Evolutionary conservation across 768 basidiomycete species (phyloP), one percentile per base, ranked within the genome.

Genomic region (Amanita inopinata): DNA sequence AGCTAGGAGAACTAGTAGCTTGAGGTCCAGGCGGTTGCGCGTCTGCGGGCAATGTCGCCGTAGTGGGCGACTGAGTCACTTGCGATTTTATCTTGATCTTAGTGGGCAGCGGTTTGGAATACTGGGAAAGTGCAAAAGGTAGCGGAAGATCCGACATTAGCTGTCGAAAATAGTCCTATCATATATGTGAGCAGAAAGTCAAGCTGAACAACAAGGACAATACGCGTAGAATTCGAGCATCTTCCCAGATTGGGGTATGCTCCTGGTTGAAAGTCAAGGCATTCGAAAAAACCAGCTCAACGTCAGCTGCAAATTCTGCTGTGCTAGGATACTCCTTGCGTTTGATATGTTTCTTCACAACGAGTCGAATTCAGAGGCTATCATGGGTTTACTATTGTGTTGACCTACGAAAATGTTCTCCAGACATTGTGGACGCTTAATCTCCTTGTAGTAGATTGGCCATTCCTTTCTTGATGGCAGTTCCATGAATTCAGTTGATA

Each of bases 231-330:
- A 65, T 59, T 14, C 70, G 56, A 14, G 88, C 86, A 52, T 88
- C 85, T 51, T 85, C 78, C 80, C 84, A 90, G 20, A 91, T 85
- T 43, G 62, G 71, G 19, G 83, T 87, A 54, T 83, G 78, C 20
- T 94, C 91, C 54, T 76, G 79, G 52, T 97, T 97, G 63, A 92
- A 97, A 45, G 73, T 62, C 57, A 88, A 69, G 7, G 91, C 93
- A 56, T 97, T 97, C 5, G 78, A 74, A 61, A 92, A 94, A 18
- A 97, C 83, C 31, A 92, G 72, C 52, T 92, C 88, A 10, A 93
- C 83, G 46, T 97, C 93, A 6, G 75, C 76, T 33, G 83, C 81
- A 54, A 93, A 94, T 18, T 83, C 80, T 3, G 71, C 66, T 4
- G 74, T 63, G 2, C 68, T 73, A 15, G 56, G 53, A 56, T 94